Percentiles rank a stretch among this genome's conserved stretches.
phyloP scores from a whole-genome alignment of 73 alveolate genomes.

The Tetrahymena borealis region DNA sequence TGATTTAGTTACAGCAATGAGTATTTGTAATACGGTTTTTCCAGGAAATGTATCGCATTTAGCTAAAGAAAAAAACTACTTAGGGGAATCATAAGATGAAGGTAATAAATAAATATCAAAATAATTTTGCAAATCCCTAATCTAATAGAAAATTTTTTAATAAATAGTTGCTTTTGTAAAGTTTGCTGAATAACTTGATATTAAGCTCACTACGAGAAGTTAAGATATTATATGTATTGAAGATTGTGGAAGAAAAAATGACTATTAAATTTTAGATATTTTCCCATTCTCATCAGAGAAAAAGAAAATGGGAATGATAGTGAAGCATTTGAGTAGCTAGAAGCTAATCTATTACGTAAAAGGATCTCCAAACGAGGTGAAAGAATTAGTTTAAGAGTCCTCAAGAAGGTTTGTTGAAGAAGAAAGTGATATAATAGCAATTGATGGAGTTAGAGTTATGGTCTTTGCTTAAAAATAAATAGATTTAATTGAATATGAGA shows the following conservation, averaged over 20 bases:
- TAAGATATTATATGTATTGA: constrained; percentile 49
- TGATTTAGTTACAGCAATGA: constrained; percentile 60
- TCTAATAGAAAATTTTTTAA: neutral
- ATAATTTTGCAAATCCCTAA: neutral
- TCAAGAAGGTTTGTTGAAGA: constrained; percentile 71
- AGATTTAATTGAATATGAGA: constrained; percentile 16
- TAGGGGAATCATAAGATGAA: constrained; percentile 80
- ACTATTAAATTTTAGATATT: constrained; percentile 55
- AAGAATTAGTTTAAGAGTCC: constrained; percentile 52
- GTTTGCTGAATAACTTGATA: constrained; percentile 69
- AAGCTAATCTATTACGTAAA: constrained; percentile 61
- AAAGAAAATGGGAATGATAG: constrained; percentile 93
- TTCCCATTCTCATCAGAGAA: constrained; percentile 92
- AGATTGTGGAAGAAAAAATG: constrained; percentile 29
- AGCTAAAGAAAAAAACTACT: neutral
- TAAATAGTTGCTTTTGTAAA: constrained; percentile 64
- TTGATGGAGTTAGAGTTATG: constrained; percentile 85
- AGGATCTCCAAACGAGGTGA: constrained; percentile 87
- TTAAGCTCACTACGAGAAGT: constrained; percentile 48
- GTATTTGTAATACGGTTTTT: constrained; percentile 72
- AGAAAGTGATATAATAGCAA: constrained; percentile 81
- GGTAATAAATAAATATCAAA: neutral
- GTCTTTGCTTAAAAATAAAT: constrained; percentile 64
- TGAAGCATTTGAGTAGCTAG: constrained; percentile 13
- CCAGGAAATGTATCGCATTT: constrained; percentile 43